Conservation (phyloP, 2,329 filamentous ascomycete species). For the Periconia digitata region DNA sequence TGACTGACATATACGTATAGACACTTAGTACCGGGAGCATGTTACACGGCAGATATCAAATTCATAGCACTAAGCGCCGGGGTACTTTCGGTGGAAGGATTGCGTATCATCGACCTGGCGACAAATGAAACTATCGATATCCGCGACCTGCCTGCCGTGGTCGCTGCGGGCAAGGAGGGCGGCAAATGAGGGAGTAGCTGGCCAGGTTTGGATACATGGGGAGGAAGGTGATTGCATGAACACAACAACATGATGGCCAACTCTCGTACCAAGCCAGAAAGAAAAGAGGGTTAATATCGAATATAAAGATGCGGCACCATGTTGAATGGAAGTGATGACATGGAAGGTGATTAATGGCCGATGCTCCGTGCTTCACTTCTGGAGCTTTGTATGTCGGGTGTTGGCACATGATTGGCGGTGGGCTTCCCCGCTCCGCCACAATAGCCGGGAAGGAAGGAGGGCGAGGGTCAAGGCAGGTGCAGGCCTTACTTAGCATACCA, state of each 20-base stretch:
- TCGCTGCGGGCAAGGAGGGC: conserved; percentile 41
- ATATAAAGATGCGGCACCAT: no score
- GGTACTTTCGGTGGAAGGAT: conserved; percentile 69
- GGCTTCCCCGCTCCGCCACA: neutral
- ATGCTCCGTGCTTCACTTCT: no score
- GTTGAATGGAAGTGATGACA: no score
- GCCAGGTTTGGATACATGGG: no score
- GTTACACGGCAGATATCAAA: conserved; percentile 71
- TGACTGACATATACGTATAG: conserved; percentile 34
- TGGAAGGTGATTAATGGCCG: no score
- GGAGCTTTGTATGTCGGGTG: no score
- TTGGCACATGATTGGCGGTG: neutral
- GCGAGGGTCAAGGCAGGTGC: no score
- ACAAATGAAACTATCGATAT: conserved; percentile 79
- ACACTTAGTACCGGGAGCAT: conserved; percentile 70
- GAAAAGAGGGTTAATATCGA: no score
- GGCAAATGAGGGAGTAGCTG: no score
- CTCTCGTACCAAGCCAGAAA: no score
- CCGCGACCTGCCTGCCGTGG: conserved; percentile 69
- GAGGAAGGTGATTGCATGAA: no score
- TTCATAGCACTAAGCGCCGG: conserved; percentile 70
- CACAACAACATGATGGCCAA: no score
- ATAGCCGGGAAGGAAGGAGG: neutral
- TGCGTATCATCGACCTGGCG: conserved; percentile 71
- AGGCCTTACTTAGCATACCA: neutral